Percentiles rank a stretch among this genome's conserved stretches.
Evolutionary conservation across 495 filamentous ascomycete genomes (phyloP).

Genomic region (Podospora bellae-mahoneyi): DNA sequence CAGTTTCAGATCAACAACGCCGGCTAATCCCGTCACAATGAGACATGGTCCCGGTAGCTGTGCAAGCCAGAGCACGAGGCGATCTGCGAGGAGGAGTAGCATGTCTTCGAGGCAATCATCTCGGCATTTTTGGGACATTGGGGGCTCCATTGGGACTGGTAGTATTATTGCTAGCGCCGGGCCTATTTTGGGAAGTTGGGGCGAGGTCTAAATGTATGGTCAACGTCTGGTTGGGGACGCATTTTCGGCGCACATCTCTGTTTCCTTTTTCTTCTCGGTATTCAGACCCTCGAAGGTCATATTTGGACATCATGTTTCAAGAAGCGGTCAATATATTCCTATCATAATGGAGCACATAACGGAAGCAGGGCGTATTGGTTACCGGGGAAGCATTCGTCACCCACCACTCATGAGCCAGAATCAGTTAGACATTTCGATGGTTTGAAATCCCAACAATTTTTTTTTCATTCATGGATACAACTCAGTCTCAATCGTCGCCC

Average conservation of each 20-base stretch:
- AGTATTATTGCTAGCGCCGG: conserved; percentile 63
- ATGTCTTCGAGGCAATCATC: conserved; percentile 61
- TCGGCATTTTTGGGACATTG: conserved; percentile 78
- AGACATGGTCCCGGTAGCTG: conserved; percentile 63
- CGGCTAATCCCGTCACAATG: conserved; percentile 45
- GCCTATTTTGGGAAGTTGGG: conserved; percentile 64
- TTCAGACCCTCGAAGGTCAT: background rate
- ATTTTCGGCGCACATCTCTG: background rate
- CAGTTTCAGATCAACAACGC: conserved; percentile 50
- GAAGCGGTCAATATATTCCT: conserved; percentile 20
- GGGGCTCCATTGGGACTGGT: conserved; percentile 69
- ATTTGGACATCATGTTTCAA: background rate
- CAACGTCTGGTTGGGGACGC: background rate
- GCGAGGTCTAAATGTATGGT: conserved; percentile 54
- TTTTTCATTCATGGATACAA: background rate
- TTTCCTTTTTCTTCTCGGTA: background rate
- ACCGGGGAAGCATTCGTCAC: conserved; percentile 11
- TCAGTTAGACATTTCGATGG: conserved; percentile 4
- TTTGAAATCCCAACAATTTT: conserved; percentile 2
- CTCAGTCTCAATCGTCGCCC: background rate
- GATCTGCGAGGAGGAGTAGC: conserved; percentile 55
- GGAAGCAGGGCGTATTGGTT: conserved; percentile 16
- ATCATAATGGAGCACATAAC: conserved; percentile 22
- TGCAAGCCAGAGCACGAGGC: conserved; percentile 74
- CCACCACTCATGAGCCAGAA: conserved; percentile 10